phyloP scores from a whole-genome alignment of 106 monocot genomes.

The Agapanthus africanus region DNA sequence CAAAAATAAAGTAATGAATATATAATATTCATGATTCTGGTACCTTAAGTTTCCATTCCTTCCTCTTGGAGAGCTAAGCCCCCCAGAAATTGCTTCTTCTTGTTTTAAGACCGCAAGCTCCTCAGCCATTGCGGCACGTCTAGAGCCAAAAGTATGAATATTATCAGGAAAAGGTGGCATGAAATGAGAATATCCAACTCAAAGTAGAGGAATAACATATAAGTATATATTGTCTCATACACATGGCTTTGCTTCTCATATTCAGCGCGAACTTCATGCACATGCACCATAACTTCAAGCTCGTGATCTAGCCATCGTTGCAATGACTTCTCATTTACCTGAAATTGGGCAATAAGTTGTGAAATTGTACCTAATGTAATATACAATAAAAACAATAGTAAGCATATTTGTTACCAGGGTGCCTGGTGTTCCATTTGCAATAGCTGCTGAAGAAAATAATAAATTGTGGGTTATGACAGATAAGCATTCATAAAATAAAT shows the following conservation, averaged over 20 bases:
- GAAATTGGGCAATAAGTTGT: constrained; percentile 8
- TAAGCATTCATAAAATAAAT: background rate
- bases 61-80: constrained; percentile 44
- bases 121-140: constrained; percentile 71
- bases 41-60: constrained; percentile 70
- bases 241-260: constrained; percentile 97
- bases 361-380: background rate
- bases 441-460: constrained; percentile 30
- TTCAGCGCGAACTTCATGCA: constrained; percentile 87
- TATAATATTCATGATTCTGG: too few species aligned
- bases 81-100: constrained; percentile 41
- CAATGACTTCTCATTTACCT: constrained; percentile 85
- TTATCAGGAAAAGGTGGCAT: constrained; percentile 6
- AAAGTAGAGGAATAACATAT: constrained; percentile 7
- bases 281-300: constrained; percentile 89
- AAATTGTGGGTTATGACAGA: background rate
- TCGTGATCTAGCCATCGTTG: constrained; percentile 92
- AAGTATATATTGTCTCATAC: constrained; percentile 54
- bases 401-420: constrained; percentile 29
- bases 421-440: constrained; percentile 60
- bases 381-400: background rate
- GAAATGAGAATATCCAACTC: background rate
- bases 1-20: background rate
- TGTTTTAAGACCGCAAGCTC: constrained; percentile 74
- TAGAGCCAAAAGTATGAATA: constrained; percentile 14